Conservation (phyloP, 1,139 yeast genomes). For the Saccharomycopsis hybrid region DNA sequence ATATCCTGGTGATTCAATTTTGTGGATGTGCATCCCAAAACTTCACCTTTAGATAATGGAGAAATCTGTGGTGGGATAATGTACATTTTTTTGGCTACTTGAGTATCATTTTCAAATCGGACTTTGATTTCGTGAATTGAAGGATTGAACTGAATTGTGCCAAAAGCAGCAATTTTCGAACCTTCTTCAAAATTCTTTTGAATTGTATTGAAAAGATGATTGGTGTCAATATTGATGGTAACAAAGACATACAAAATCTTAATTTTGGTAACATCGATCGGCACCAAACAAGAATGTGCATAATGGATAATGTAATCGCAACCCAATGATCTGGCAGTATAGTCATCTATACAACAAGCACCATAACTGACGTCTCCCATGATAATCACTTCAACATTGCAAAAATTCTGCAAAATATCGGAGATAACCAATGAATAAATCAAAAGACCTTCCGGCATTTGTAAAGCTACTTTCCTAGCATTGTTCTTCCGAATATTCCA, state of each 20-base stretch:
- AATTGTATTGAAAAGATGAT: conserved; percentile 72
- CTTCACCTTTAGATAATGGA: conserved; percentile 95
- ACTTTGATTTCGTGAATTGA: conserved; percentile 75
- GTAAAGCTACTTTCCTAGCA: conserved; percentile 81
- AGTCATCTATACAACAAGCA: conserved; percentile 97
- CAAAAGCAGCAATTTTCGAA: conserved; percentile 70
- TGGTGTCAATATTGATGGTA: conserved; percentile 81
- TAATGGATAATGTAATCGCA: conserved; percentile 95
- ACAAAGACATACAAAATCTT: conserved; percentile 94
- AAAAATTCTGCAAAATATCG: conserved; percentile 84
- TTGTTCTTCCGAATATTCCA: conserved; percentile 78
- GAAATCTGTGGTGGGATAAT: conserved; percentile 83
- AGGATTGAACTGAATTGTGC: conserved; percentile 96
- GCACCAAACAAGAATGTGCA: conserved; percentile 96
- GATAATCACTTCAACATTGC: conserved; percentile 58
- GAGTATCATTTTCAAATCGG: conserved; percentile 40
- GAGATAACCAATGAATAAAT: conserved; percentile 81
- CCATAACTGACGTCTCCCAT: conserved; percentile 99
- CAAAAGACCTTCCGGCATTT: conserved; percentile 95
- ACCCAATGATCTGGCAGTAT: conserved; percentile 83
- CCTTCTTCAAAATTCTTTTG: conserved; percentile 60
- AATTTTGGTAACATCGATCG: conserved; percentile 84
- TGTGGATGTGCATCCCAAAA: conserved; percentile 93
- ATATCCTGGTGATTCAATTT: conserved; percentile 54
- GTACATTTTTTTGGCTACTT: conserved; percentile 44